Conservation (phyloP, 2,329 filamentous ascomycete species). For the Diaporthe aspalathi region DNA sequence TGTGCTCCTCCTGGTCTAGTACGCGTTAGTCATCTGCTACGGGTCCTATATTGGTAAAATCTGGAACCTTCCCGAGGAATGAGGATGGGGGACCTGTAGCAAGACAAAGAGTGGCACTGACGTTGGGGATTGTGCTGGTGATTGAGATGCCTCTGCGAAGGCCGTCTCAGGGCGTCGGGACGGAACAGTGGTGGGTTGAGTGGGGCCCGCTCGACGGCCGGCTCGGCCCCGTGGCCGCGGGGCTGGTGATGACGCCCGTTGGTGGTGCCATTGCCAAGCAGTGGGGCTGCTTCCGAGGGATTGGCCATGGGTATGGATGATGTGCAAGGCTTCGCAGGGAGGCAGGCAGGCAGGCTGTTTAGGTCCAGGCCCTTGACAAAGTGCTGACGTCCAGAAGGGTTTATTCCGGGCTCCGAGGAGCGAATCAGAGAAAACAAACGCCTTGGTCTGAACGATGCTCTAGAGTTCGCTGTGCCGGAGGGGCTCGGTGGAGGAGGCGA, state of each 20-base stretch:
- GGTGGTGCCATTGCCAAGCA: slow-evolving; percentile 28
- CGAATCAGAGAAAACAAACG: background rate
- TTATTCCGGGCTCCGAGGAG: slow-evolving; percentile 1
- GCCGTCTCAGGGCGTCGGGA: slow-evolving; percentile 35
- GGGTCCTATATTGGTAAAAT: no score
- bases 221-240: slow-evolving; percentile 32
- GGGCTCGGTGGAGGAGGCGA: background rate
- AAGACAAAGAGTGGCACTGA: no score
- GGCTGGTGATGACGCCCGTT: slow-evolving; percentile 20
- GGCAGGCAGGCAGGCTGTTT: no score
- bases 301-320: slow-evolving; percentile 26
- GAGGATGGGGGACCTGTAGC: no score
- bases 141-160: slow-evolving; percentile 10
- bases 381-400: background rate
- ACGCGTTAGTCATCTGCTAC: no score
- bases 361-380: background rate
- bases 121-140: slow-evolving; percentile 33
- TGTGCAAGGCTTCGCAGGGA: background rate
- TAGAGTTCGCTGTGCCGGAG: background rate
- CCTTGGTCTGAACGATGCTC: background rate
- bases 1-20: slow-evolving; percentile 43
- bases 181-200: slow-evolving; percentile 29
- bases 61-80: no score
- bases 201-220: slow-evolving; percentile 35
- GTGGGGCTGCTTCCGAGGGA: slow-evolving; percentile 35